A percentile compares a stretch with the other conserved stretches of the same genome.
Conservation (phyloP, 2,329 filamentous ascomycete species). For the Trichoderma semiorbis region DNA sequence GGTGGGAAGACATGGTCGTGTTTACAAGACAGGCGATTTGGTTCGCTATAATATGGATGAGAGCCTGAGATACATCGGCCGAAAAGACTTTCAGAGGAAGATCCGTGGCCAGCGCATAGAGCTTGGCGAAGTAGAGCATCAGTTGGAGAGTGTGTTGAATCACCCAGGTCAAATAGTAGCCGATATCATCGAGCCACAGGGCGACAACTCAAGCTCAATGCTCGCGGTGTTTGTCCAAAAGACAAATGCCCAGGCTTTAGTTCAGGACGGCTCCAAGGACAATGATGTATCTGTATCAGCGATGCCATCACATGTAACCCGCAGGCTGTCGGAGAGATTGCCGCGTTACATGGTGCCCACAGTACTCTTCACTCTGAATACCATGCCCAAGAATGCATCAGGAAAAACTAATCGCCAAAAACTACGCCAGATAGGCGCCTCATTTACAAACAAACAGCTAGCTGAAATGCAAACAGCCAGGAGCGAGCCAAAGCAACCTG, state of each 20-base stretch:
- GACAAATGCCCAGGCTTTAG: neutral
- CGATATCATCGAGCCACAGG: neutral
- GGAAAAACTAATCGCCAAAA: neutral
- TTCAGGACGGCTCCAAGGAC: slow-evolving; percentile 21
- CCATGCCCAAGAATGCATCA: neutral
- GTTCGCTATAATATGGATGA: slow-evolving; percentile 31
- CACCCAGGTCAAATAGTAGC: neutral
- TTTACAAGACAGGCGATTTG: slow-evolving; percentile 24
- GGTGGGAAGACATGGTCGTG: neutral
- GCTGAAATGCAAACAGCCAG: neutral
- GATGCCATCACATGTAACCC: neutral
- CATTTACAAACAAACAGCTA: neutral
- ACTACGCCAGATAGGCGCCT: neutral
- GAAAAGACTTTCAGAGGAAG: slow-evolving; percentile 30
- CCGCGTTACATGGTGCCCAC: neutral
- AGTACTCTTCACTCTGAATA: neutral
- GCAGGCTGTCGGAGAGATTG: neutral
- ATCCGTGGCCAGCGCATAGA: slow-evolving; percentile 53
- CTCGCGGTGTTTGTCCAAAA: neutral
- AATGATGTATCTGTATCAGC: neutral
- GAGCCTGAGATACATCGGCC: slow-evolving; percentile 21
- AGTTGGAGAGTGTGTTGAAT: neutral
- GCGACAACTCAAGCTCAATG: neutral
- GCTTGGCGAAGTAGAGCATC: slow-evolving; percentile 27
- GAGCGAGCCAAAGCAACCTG: neutral